Evolutionary conservation across 352 stramenopile species (phyloP).

Genomic region (Pythium apleroticum): DNA sequence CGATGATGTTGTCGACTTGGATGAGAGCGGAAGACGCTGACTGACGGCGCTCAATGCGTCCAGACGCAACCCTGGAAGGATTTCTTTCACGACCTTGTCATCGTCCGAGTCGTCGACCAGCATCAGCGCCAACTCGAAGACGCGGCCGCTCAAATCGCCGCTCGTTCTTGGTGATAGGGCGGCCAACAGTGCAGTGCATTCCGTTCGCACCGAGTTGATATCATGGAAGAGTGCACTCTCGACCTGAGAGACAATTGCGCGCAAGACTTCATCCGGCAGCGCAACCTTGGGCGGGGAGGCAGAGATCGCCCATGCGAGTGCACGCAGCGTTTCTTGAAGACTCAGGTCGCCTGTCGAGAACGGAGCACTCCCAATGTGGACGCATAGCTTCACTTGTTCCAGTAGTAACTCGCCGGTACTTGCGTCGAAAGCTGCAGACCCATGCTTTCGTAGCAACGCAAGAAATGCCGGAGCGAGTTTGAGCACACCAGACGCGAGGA

Average conservation of each 20-base stretch:
- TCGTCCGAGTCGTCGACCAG: background rate
- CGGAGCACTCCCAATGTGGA: background rate
- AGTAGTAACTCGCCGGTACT: conserved; percentile 6
- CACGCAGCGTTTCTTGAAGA: conserved; percentile 6
- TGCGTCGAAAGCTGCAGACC: background rate
- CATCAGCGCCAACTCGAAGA: background rate
- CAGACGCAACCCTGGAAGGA: background rate
- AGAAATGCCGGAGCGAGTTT: conserved; percentile 10
- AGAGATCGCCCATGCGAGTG: conserved; percentile 10
- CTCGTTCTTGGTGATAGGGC: background rate
- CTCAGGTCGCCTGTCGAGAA: background rate
- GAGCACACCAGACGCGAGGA: background rate
- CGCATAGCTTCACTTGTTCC: background rate
- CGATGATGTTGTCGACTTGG: background rate
- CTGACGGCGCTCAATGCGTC: background rate
- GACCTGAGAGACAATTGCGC: conserved; percentile 6
- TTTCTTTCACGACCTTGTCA: background rate
- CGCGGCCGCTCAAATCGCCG: background rate
- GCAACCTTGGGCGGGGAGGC: background rate
- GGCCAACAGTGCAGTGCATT: conserved; percentile 6
- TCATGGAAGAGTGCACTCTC: background rate
- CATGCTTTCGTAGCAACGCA: background rate
- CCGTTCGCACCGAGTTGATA: background rate
- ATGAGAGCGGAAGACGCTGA: background rate
- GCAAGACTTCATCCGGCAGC: background rate